Evolutionary conservation across 768 basidiomycete species (phyloP), one percentile per base, ranked within the genome.

Genomic region (Hortiboletus campestris): DNA sequence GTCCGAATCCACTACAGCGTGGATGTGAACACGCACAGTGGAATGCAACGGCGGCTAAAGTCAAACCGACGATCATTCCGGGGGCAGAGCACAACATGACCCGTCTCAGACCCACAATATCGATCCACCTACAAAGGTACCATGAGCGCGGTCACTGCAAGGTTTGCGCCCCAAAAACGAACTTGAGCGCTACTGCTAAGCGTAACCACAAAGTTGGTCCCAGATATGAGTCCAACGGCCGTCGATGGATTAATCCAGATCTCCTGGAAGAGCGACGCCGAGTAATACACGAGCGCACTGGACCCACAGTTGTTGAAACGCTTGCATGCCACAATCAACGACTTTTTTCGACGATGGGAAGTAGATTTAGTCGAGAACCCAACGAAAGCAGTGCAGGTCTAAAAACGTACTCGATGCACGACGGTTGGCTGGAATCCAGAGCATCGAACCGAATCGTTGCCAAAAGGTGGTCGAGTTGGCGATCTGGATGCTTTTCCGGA

Each of bases 171-270:
- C 25, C 1, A 7, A 28, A 46, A 50, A 59, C 59, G 2, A 81
- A 84, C 67, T 81, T 84, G 36, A 92, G 77, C 1, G 89, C 89
- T 44, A 91, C 72, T 53, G n/a, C 25, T 2, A 25, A 91, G 76
- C 0, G 89, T 90, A 72, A 88, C 89, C 45, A 88, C 62, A 67
- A 89, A 90, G 70, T 91, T 90, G 28, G 88, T 89, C 9, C 85
- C 84, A 0, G 88, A 86, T 62, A 91, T 86, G 32, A 91, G 79
- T 1, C 89, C 89, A 29, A 91, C 88, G 0, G 88, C 88, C 3
- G 88, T 90, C 1, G 91, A 85, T 64, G 92, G 86, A 65, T 88
- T 75, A 72, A 92, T 92, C 0, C 91, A 91, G 46, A 92, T 87
- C 59, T 84, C 78, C 60, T 86, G 81, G 75, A 92, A 92, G 13